Evolutionary conservation across 1,284 basidiomycete genomes (phyloP).

Genomic region (Trametes polyzona): DNA sequence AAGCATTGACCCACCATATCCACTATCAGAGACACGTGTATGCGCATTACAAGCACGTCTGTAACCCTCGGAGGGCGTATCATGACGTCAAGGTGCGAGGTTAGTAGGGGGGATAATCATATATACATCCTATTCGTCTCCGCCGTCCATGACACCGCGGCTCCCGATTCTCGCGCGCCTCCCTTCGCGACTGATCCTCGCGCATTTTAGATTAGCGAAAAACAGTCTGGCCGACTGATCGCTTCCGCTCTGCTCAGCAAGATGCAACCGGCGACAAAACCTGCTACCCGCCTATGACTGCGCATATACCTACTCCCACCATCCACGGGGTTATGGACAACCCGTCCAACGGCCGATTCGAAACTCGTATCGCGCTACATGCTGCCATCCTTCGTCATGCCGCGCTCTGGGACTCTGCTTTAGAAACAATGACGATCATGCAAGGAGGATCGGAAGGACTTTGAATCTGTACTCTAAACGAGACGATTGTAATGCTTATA

Average conservation of each 20-base stretch:
- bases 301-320: background rate
- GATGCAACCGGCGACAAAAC: constrained; percentile 57
- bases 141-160: background rate
- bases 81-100: constrained; percentile 73
- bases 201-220: constrained; percentile 53
- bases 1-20: background rate
- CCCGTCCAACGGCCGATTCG: too few relatives aligned
- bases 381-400: too few relatives aligned
- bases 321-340: too few relatives aligned
- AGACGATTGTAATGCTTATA: too few relatives aligned
- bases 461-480: too few relatives aligned
- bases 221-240: constrained; percentile 54
- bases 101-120: too few relatives aligned
- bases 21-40: constrained; percentile 50
- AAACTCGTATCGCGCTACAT: too few relatives aligned
- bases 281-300: background rate
- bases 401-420: too few relatives aligned
- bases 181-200: background rate
- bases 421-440: too few relatives aligned
- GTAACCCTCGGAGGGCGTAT: constrained; percentile 66
- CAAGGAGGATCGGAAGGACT: too few relatives aligned
- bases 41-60: constrained; percentile 64
- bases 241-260: constrained; percentile 69
- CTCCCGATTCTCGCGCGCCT: background rate
- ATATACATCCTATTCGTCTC: too few relatives aligned